Evolutionary conservation across 139 green algal genomes (phyloP).

Genomic region (Tetradesmus lagerheimii): DNA sequence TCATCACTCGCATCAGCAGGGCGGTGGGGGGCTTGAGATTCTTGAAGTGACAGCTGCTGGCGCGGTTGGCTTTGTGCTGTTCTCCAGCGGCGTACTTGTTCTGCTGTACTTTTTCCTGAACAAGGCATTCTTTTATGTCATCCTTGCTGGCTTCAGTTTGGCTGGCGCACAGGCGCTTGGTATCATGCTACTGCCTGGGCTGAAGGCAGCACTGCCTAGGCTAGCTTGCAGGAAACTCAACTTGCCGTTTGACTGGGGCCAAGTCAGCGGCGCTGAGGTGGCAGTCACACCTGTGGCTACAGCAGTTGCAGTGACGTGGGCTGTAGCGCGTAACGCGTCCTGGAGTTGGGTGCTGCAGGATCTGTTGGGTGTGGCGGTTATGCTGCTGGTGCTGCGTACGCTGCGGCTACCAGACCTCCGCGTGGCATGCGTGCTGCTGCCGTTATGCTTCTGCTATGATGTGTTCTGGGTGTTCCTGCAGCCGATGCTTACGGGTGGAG

Average conservation of each 20-base stretch:
- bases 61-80: slow-evolving; percentile 75
- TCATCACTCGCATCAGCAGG: neutral
- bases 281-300: slow-evolving; percentile 28
- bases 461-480: slow-evolving; percentile 98
- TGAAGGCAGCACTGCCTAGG: slow-evolving; percentile 26
- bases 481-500: slow-evolving; percentile 81
- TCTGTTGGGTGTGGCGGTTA: slow-evolving; percentile 73
- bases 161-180: slow-evolving; percentile 59
- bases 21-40: slow-evolving; percentile 22
- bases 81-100: slow-evolving; percentile 76
- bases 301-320: slow-evolving; percentile 64
- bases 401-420: slow-evolving; percentile 75
- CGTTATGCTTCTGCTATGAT: slow-evolving; percentile 80
- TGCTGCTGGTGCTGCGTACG: slow-evolving; percentile 78
- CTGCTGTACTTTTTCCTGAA: slow-evolving; percentile 84
- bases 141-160: slow-evolving; percentile 74
- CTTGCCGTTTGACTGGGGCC: slow-evolving; percentile 7
- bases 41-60: slow-evolving; percentile 62
- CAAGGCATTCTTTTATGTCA: slow-evolving; percentile 71
- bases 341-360: slow-evolving; percentile 88
- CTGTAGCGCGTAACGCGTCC: slow-evolving; percentile 40
- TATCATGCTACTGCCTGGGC: slow-evolving; percentile 50
- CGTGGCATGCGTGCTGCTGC: slow-evolving; percentile 85
- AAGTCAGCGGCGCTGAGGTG: slow-evolving; percentile 36
- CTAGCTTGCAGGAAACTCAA: neutral